Evolutionary conservation across 768 basidiomycete species (phyloP).

Genomic region (Auriculariales sp.): DNA sequence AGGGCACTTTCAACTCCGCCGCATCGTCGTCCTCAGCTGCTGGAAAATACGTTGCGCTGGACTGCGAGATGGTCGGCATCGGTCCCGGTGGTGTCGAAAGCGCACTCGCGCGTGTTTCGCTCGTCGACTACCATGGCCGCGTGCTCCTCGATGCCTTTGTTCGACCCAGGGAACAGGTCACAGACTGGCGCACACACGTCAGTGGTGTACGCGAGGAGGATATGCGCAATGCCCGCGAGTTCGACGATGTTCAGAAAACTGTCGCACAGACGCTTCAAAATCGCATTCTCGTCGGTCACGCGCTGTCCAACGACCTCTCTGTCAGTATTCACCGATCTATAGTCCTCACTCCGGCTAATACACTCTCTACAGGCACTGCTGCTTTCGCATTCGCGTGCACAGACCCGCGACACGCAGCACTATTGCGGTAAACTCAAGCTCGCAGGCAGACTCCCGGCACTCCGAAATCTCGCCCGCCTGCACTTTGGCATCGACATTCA

Average conservation of each 20-base stretch:
- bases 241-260: slow-evolving; percentile 62
- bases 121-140: slow-evolving; percentile 81
- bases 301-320: slow-evolving; percentile 81
- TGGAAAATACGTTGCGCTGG: slow-evolving; percentile 68
- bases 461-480: slow-evolving; percentile 66
- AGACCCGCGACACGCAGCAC: slow-evolving; percentile 56
- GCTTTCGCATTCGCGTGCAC: slow-evolving; percentile 51
- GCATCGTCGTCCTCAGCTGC: background rate
- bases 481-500: slow-evolving; percentile 75
- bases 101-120: slow-evolving; percentile 72
- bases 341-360: background rate
- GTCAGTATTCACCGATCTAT: slow-evolving; percentile 21
- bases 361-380: slow-evolving; percentile 36
- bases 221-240: slow-evolving; percentile 50
- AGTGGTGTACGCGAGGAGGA: slow-evolving; percentile 72
- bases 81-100: slow-evolving; percentile 72
- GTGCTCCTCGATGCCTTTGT: slow-evolving; percentile 78
- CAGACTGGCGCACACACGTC: slow-evolving; percentile 84
- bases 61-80: slow-evolving; percentile 98
- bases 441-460: slow-evolving; percentile 43
- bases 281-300: slow-evolving; percentile 78
- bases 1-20: background rate
- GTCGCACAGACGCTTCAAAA: slow-evolving; percentile 68
- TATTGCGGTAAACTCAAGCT: slow-evolving; percentile 46
- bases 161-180: slow-evolving; percentile 69